Evolutionary conservation across 148 eudicot genomes (phyloP).

Genomic region (Tetragonia tetragonoides): DNA sequence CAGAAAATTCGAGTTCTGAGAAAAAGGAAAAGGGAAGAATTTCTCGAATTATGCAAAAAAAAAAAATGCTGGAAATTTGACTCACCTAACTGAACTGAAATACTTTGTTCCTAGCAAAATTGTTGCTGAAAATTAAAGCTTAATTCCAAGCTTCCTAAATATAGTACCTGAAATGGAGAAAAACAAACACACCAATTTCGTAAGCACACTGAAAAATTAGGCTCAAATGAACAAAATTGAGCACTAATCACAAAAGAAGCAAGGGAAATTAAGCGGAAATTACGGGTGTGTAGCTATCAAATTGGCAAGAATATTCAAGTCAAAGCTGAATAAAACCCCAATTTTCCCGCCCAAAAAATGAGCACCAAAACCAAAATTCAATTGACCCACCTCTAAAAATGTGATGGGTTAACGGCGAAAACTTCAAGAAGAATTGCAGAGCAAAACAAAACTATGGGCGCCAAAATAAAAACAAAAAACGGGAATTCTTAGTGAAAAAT

Average conservation of each 20-base stretch:
- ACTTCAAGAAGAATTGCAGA: neutral
- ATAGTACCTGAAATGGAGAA: too few species aligned
- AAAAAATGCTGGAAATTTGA: neutral
- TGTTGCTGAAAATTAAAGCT: neutral
- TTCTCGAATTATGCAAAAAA: neutral
- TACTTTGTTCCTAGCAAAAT: neutral
- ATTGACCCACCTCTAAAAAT: neutral
- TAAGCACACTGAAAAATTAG: too few species aligned
- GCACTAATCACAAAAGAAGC: too few species aligned
- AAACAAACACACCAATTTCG: too few species aligned
- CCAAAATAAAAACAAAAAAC: neutral
- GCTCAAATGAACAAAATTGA: too few species aligned
- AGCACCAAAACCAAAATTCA: neutral
- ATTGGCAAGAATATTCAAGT: neutral
- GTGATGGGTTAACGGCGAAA: neutral
- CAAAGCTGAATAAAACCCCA: neutral
- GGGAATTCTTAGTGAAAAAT: neutral
- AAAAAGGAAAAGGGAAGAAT: too few species aligned
- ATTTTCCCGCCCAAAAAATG: neutral
- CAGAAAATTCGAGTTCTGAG: neutral
- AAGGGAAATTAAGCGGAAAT: neutral
- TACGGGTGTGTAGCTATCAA: neutral
- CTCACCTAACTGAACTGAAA: neutral
- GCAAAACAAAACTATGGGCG: constrained; percentile 19
- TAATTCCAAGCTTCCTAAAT: too few species aligned